phyloP scores from a whole-genome alignment of 768 basidiomycete species.

The Cubamyces sp. region DNA sequence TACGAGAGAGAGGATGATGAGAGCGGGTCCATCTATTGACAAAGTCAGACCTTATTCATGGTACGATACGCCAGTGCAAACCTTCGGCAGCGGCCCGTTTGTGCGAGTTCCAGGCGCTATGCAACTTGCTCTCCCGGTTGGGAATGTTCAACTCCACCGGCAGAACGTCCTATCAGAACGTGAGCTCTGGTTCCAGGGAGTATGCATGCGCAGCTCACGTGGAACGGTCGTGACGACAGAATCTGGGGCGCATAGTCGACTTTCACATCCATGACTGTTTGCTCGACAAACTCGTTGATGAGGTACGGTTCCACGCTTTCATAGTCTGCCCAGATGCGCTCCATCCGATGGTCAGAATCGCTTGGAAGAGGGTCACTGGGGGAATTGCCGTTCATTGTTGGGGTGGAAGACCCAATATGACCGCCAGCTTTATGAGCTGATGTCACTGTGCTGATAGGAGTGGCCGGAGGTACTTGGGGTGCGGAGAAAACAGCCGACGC shows the following conservation, averaged over 20 bases:
- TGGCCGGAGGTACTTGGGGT: conserved; percentile 35
- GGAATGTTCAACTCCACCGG: conserved; percentile 75
- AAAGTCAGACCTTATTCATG: background rate
- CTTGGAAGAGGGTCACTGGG: conserved; percentile 55
- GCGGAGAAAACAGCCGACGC: conserved; percentile 46
- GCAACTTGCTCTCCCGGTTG: conserved; percentile 62
- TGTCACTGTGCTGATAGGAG: conserved; percentile 34
- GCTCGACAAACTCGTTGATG: conserved; percentile 48
- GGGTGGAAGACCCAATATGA: conserved; percentile 9
- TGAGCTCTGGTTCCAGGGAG: background rate
- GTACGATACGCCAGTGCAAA: conserved; percentile 27
- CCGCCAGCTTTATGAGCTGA: conserved; percentile 7
- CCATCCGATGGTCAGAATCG: conserved; percentile 85
- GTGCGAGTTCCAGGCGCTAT: conserved; percentile 35
- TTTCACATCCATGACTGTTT: conserved; percentile 55
- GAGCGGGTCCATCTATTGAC: conserved; percentile 77
- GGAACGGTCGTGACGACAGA: conserved; percentile 54
- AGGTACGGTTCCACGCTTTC: conserved; percentile 79
- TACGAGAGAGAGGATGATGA: conserved; percentile 85
- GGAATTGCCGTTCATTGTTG: conserved; percentile 15
- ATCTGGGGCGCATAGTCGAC: conserved; percentile 55
- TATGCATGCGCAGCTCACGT: conserved; percentile 46
- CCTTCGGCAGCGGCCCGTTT: conserved; percentile 66
- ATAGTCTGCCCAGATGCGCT: conserved; percentile 87
- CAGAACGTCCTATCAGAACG: conserved; percentile 61